Evolutionary conservation across 164 flowering plant genomes (phyloP), one percentile per base, ranked within the genome.

Genomic region (Malania oleifera): DNA sequence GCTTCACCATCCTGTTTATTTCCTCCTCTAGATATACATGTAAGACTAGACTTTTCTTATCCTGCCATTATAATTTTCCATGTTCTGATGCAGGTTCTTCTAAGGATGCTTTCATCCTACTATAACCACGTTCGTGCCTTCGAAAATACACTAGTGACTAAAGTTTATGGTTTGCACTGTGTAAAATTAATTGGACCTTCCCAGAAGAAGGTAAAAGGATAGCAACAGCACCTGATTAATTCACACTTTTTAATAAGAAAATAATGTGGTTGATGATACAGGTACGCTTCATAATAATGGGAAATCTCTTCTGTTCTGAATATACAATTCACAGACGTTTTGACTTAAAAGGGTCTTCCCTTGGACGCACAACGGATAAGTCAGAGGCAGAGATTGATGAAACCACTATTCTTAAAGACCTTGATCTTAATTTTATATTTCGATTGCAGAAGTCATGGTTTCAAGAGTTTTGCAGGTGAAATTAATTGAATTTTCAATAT

Each of bases 251-350:
- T 23, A 38, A 29, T 23, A 31, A 41, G 26, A 4, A 9, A 35
- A 29, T 47, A 25, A 54, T 15, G 26, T 56, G 24, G 22, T 35
- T 62, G 11, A 37, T 60, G 31, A 66, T 23, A 46, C 64, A 86
- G 93, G 89, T 84, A 20, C 77, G 87, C 20, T 86, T 86, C 60
- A 74, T 86, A 66, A 84, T 86, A 37, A 87, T 87, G 86, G 95
- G 95, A 15, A 87, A 87, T 48, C 79, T 87, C 6, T 82, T 85
- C 55, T 83, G 91, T 56, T 57, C 91, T 1, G 82, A 79, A 62
- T 83, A 85, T 48, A 40, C 68, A 26, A 83, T 85, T 39, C 91
- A 87, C 47, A 80, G 84, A 66, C 78, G 89, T 7, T 87, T 77
- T 18, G 95, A 87, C 57, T 69, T 87, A 67, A 87, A 87, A 76